Evolutionary conservation across 108 stramenopile genomes (phyloP), one percentile per base, ranked within the genome.

Genomic region (Cyclotella baltica): DNA sequence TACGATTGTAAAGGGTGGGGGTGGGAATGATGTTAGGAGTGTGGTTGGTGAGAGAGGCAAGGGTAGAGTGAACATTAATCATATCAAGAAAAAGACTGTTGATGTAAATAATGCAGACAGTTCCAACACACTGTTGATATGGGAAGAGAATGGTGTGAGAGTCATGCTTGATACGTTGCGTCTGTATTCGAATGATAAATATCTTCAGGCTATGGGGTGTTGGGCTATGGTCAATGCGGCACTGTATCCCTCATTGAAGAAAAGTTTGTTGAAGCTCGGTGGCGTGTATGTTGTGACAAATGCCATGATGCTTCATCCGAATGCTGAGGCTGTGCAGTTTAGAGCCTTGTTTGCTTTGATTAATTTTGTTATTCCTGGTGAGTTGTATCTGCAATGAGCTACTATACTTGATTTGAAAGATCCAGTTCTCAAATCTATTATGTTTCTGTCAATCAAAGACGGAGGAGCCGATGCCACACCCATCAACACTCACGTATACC

Each of bases 221-320:
- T 87, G 86, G 86, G 75, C 76, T 50, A 76, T 87, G 82, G 86
- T 87, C 34, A 87, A 87, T 64, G 73, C 85, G 29, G 86, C 85
- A 1, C 36, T 87, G 50, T 83, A 86, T 61, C 78, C 79, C 20
- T 20, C 63, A 22, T 75, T 86, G 29, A 87, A 87, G 38, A 79
- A 43, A 10, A 62, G 66, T 35, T 57, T 87, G 35, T 19, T 83
- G 18, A 3, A 36, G 11, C 46, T 85, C 36, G 85, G 85, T 11
- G 85, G 85, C n/a, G 77, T 87, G 34, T 73, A 83, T 46, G 81
- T 78, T 15, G 73, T 87, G 1, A 72, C 83, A 16, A 77, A 73
- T 70, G 86, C 86, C 4, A 87, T 87, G 86, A 83, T 75, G 83
- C 30, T 79, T 6, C 86, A 87, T 65, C 85, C 86, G 23, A 48